A percentile compares a stretch with the other conserved stretches of the same genome.
Conservation (phyloP, 1,139 yeast genomes). For the Geotrichum siamense region DNA sequence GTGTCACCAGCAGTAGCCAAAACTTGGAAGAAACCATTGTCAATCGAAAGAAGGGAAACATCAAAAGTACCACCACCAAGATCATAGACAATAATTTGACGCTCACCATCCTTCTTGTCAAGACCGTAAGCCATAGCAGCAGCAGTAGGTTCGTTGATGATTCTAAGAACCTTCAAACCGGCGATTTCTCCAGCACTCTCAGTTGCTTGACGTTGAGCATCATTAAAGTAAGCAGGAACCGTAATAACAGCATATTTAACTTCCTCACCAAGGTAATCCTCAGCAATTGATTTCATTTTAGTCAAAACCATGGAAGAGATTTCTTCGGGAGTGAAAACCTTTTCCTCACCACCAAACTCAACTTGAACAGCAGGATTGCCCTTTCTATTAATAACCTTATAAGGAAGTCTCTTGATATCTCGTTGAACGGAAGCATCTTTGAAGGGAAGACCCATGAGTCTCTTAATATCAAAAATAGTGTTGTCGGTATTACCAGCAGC, state of each 20-base stretch:
- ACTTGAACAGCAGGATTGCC: conserved; percentile 90
- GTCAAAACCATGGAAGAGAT: conserved; percentile 92
- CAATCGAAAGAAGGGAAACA: conserved; percentile 80
- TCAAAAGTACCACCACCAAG: conserved; percentile 97
- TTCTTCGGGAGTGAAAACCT: conserved; percentile 93
- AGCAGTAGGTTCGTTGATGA: conserved; percentile 96
- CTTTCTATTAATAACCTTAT: conserved; percentile 77
- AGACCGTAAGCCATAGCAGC: conserved; percentile 98
- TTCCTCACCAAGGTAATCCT: conserved; percentile 87
- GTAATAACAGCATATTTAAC: conserved; percentile 94
- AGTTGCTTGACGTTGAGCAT: conserved; percentile 97
- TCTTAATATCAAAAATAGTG: conserved; percentile 97
- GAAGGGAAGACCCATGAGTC: conserved; percentile 93
- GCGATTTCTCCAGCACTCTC: conserved; percentile 98
- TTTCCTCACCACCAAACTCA: conserved; percentile 81
- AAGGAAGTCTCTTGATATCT: conserved; percentile 97
- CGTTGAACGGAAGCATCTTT: conserved; percentile 87
- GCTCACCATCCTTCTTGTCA: conserved; percentile 75
- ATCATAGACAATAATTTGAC: conserved; percentile 87
- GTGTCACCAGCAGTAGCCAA: conserved; percentile 96
- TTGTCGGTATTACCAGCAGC: conserved; percentile 95
- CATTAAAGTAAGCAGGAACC: conserved; percentile 96
- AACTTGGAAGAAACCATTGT: conserved; percentile 92
- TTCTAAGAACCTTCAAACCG: conserved; percentile 92
- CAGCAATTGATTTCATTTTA: conserved; percentile 98